Evolutionary conservation across 192 early-diverging fungal genomes (phyloP).

Genomic region (Glomus cerebriforme): DNA sequence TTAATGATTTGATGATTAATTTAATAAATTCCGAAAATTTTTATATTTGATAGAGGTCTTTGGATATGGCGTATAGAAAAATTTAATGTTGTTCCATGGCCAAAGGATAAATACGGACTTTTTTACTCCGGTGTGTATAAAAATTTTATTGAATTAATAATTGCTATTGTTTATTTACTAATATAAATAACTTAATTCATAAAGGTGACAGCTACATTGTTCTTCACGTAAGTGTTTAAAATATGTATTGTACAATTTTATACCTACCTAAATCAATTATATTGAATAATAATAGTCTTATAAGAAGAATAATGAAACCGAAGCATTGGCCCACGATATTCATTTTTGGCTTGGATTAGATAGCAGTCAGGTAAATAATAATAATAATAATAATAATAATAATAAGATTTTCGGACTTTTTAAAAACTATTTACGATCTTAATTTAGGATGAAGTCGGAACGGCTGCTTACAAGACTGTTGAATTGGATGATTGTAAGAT

Average conservation of each 20-base stretch:
- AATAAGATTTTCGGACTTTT: neutral
- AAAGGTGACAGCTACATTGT: conserved; percentile 77
- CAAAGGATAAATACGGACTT: conserved; percentile 59
- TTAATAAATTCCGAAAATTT: neutral
- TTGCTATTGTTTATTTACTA: neutral
- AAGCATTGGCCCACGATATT: conserved; percentile 70
- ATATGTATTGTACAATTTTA: neutral
- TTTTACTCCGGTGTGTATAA: conserved; percentile 65
- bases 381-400: too few relatives aligned
- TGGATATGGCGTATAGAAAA: conserved; percentile 80
- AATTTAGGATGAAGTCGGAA: conserved; percentile 70
- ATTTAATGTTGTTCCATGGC: conserved; percentile 68
- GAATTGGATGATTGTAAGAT: conserved; percentile 68
- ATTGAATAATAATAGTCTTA: conserved; percentile 7
- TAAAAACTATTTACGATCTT: conserved; percentile 15
- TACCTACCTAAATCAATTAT: neutral
- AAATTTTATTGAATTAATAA: neutral
- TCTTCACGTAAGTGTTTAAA: conserved; percentile 55
- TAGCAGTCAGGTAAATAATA: conserved; percentile 58
- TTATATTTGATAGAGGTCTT: conserved; percentile 51
- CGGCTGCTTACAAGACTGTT: conserved; percentile 85
- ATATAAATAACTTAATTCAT: neutral
- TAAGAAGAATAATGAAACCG: conserved; percentile 54
- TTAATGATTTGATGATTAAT: neutral
- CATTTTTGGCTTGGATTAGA: conserved; percentile 86